A percentile compares a stretch with the other conserved stretches of the same genome.
These are phyloP conservation scores for Nemania sp. DNA, from an alignment of 2,329 filamentous ascomycete species.

Conservation along the genomic window DNA sequence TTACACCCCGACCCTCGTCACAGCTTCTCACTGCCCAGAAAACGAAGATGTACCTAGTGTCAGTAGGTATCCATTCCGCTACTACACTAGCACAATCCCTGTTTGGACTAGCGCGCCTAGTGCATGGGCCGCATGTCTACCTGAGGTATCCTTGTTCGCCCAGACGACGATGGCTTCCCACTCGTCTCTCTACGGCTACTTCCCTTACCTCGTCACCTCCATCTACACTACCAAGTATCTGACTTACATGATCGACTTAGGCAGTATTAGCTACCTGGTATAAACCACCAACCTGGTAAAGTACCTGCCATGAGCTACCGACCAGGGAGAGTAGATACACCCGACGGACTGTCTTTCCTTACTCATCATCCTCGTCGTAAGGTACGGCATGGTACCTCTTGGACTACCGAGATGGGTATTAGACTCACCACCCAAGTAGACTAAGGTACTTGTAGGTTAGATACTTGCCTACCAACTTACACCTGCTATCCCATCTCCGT, in stretches of 20 bases:
- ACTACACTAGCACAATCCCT: conserved; percentile 21
- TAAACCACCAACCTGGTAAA: too few relatives aligned
- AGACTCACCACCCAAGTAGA: too few relatives aligned
- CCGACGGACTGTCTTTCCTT: not conserved
- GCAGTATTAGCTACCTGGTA: not conserved
- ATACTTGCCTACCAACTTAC: not conserved
- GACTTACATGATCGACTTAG: not conserved
- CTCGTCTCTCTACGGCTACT: not conserved
- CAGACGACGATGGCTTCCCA: not conserved
- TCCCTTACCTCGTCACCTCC: not conserved
- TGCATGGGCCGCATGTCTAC: conserved; percentile 13
- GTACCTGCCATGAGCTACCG: too few relatives aligned
- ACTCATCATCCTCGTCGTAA: not conserved
- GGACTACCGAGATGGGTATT: too few relatives aligned
- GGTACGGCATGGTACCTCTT: not conserved
- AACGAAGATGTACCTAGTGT: conserved; percentile 36
- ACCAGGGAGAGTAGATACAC: not conserved
- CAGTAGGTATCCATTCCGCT: too few relatives aligned
- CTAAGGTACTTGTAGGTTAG: too few relatives aligned
- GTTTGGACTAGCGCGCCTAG: conserved; percentile 21
- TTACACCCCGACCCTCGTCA: conserved; percentile 30
- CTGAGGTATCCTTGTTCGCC: not conserved
- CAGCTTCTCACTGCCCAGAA: conserved; percentile 37
- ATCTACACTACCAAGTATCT: too few relatives aligned
- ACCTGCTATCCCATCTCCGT: conserved; percentile 22